These are phyloP conservation scores for Cicer arietinum DNA, from an alignment of 306 rosid genomes.

Conservation along the genomic window DNA sequence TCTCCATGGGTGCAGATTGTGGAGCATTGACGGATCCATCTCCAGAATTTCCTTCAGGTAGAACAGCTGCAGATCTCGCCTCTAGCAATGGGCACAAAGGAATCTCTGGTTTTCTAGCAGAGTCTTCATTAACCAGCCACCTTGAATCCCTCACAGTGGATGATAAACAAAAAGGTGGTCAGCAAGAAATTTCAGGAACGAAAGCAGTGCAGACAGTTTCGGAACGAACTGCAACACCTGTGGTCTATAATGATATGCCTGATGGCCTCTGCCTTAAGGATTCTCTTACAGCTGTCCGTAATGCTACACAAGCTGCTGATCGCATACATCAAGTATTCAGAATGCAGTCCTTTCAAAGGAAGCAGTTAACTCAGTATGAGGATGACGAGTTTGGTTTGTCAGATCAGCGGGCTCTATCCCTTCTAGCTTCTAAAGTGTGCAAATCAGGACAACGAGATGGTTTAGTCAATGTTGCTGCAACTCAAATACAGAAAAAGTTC, in stretches of 20 bases:
- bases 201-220: slow-evolving; percentile 67
- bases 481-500: slow-evolving; percentile 81
- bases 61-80: slow-evolving; percentile 82
- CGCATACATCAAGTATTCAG: slow-evolving; percentile 79
- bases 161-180: slow-evolving; percentile 57
- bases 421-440: slow-evolving; percentile 54
- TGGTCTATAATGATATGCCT: slow-evolving; percentile 55
- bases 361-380: slow-evolving; percentile 50
- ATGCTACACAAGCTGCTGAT: slow-evolving; percentile 89
- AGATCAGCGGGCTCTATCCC: slow-evolving; percentile 65
- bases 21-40: slow-evolving; percentile 80
- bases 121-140: slow-evolving; percentile 63
- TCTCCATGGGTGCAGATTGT: slow-evolving; percentile 67
- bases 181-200: slow-evolving; percentile 48
- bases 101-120: slow-evolving; percentile 84
- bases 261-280: slow-evolving; percentile 75
- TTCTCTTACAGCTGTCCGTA: slow-evolving; percentile 80
- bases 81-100: slow-evolving; percentile 83
- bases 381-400: slow-evolving; percentile 59
- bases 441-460: slow-evolving; percentile 63
- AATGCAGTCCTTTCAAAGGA: slow-evolving; percentile 84
- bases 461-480: slow-evolving; percentile 66
- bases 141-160: slow-evolving; percentile 61
- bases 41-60: slow-evolving; percentile 64
- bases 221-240: slow-evolving; percentile 75